Evolutionary conservation across 1,139 yeast genomes (phyloP).

Genomic region (Scheffersomyces titani): DNA sequence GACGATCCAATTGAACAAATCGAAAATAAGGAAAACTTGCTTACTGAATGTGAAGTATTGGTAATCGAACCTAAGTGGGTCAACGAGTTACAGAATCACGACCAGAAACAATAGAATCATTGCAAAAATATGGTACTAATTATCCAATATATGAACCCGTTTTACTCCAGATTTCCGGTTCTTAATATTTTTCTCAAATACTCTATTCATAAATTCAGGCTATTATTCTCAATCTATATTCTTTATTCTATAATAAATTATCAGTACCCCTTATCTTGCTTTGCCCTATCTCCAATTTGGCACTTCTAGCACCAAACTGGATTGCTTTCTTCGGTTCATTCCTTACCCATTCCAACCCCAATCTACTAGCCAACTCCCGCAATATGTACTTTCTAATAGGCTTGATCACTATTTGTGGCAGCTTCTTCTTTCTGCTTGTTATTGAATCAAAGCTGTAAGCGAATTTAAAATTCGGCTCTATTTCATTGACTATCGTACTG

Average conservation of each 20-base stretch:
- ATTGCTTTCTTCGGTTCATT: constrained; percentile 90
- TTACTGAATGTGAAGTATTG: constrained; percentile 43
- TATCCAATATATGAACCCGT: not conserved
- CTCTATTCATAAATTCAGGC: not conserved
- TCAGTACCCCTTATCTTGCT: constrained; percentile 69
- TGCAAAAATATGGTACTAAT: not conserved
- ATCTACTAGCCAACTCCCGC: constrained; percentile 56
- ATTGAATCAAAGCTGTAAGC: constrained; percentile 29
- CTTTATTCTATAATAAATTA: constrained; percentile 11
- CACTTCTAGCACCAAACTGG: constrained; percentile 94
- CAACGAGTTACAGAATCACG: constrained; percentile 25
- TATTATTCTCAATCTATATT: not conserved
- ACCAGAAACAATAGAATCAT: not conserved
- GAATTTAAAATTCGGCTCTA: constrained; percentile 57
- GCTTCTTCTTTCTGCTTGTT: constrained; percentile 26
- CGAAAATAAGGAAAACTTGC: constrained; percentile 25
- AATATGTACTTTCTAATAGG: constrained; percentile 61
- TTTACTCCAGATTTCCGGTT: not conserved
- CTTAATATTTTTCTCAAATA: not conserved
- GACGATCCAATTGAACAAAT: constrained; percentile 14
- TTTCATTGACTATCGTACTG: constrained; percentile 42
- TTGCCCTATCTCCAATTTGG: constrained; percentile 81
- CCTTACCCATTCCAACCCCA: constrained; percentile 59
- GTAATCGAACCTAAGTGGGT: constrained; percentile 53
- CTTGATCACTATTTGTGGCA: constrained; percentile 26